Base-by-base conservation (phyloP, 192 early-diverging fungal genomes). In the Coemansia sp. region DNA sequence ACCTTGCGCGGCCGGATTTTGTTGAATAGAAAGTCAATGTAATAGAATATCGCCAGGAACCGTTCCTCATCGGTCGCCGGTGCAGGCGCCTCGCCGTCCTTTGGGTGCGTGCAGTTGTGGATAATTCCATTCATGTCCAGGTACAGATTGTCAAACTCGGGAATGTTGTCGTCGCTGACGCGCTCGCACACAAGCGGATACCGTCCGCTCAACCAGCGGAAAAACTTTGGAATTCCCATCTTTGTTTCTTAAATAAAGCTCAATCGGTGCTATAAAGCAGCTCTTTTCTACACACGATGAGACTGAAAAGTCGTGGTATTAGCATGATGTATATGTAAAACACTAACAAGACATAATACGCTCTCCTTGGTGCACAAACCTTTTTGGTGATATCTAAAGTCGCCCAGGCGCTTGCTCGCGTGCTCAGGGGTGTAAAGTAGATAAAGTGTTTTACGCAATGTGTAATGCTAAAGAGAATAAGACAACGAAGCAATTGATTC, bases 121-220 rank as follows among this genome's bases (percentile, higher is more conserved):
- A 93, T 87, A 62, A 93, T 92, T 55, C 94, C 96, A 73, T 99
- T 99, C 96, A 98, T 98, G 77, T 99, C 97, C 57, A 99, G 81
- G 73, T 99, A 99, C 15, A 99, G 77, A 60, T 99, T 98, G 82
- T 98, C 96, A 67, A 93, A 91, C 67, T 95, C 93, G 44, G 96
- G 96, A 66, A 97, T 96, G 59, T 85, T 81, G 75, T 90, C 93
- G 69, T 96, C 92, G 31, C 85, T 84, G 44, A 98, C 90, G 55
- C 97, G 77, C 73, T 97, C 91, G 67, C 86, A 88, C 68, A 93
- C 94, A 34, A 98, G 86, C 47, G 97, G 95, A 79, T 99, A 99
- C 65, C 96, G 85, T 68, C 97, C 96, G 66, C 90, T 88, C 61
- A 98, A 91, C 96, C 96, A 98, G 82, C 94, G 84, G 78, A 98